A percentile compares a stretch with the other conserved stretches of the same genome.
These are phyloP conservation scores for Erodium texanum DNA, from an alignment of 441 rosid genomes.

Conservation along the genomic window DNA sequence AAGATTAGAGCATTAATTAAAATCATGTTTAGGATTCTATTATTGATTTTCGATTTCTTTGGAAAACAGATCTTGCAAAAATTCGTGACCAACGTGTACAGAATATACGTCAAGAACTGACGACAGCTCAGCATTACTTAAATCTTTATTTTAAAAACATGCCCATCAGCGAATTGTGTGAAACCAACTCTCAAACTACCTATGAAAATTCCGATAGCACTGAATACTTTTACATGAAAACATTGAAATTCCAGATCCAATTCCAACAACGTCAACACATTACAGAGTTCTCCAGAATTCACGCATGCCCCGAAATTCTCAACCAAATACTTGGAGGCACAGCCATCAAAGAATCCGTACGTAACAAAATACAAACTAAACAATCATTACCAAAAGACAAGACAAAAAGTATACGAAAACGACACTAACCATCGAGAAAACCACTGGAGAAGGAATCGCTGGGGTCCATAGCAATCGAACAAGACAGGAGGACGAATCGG, in stretches of 20 bases:
- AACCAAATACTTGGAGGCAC: neutral
- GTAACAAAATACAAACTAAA: neutral
- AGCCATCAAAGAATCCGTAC: neutral
- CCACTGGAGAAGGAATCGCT: slow-evolving; percentile 22
- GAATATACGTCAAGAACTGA: neutral
- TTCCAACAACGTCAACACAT: neutral
- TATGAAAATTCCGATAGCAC: neutral
- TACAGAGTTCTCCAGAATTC: neutral
- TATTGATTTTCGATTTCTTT: neutral
- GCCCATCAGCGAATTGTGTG: neutral
- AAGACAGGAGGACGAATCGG: slow-evolving; percentile 9
- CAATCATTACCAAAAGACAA: neutral
- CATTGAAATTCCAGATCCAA: neutral
- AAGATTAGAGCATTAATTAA: neutral
- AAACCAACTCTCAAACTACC: neutral
- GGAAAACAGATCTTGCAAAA: neutral
- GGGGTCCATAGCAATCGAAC: slow-evolving; percentile 30
- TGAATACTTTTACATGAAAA: neutral
- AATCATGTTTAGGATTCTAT: too few species aligned
- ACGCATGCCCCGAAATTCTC: neutral
- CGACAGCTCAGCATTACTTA: neutral
- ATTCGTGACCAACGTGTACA: neutral
- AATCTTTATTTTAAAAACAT: neutral
- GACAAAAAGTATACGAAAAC: neutral
- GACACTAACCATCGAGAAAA: slow-evolving; percentile 19